Evolutionary conservation across 441 rosid genomes (phyloP), one percentile per base, ranked within the genome.

Genomic region (Macaranga tanarius): DNA sequence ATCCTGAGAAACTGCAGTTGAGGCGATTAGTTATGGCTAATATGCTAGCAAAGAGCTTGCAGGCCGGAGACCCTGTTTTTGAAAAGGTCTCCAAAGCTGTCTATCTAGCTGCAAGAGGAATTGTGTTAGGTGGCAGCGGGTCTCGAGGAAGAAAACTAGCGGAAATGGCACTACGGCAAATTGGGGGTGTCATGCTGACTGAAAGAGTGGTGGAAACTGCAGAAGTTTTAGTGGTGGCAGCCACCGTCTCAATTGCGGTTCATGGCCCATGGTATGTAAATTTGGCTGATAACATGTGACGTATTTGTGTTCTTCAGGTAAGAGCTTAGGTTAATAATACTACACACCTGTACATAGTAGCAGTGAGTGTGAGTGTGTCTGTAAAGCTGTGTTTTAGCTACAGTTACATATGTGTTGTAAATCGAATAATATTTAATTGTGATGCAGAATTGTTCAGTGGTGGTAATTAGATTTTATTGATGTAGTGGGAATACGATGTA

Each of bases 21-120:
- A 86, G 87, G 83, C 91, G 90, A 80, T 78, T 57, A 13, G 76
- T 93, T 62, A 89, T 93, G 95, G 83, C 75, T 66, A 85, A 89
- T 73, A 85, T 86, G 82, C 59, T 95, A 71, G 89, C 83, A 11
- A 95, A 85, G 88, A 90, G 97, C 80, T 82, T 95, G 81, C 91
- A 80, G 72, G 91, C 89, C 28, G 94, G 97, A 42, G 95, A 93
- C 79, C 84, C 91, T 9, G 84, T 95, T 67, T 95, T 91, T 61
- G 89, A 84, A 62, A 93, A 84, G 86, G 93, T 95, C 38, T 87
- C 92, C 52, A 82, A 67, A 10, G 88, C 97, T 57, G 81, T 95
- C 16, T 87, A 95, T 76, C 72, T 84, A 75, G 93, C 92, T 19
- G 79, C 76, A 16, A 84, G 98, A 76, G 97, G 95, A 68, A 81